Evolutionary conservation across 768 basidiomycete genomes (phyloP), one percentile per base, ranked within the genome.

Genomic region (Lyophyllum decastes): DNA sequence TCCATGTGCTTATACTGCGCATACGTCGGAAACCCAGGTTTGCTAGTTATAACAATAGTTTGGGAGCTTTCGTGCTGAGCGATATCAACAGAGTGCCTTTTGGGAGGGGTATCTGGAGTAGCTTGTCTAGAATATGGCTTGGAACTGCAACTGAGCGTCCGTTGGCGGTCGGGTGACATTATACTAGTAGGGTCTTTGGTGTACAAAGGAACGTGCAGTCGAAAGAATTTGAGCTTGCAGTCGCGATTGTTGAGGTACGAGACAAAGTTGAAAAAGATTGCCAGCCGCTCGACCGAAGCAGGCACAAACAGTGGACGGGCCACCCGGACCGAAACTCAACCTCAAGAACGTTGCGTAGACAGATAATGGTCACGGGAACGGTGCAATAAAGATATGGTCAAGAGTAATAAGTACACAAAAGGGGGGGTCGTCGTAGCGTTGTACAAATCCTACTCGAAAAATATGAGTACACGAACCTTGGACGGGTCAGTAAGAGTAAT

Each of bases 1-100:
- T 89, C 83, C 64, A 88, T 78, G 35, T 73, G 68, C 48, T 84
- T 80, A 72, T 87, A 91, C 49, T 83, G 81, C 9, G 74, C 77
- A 55, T 82, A 82, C 3, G 85, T 81, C 1, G 89, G 89, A 57
- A 89, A 84, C 1, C 87, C 87, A 19, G 78, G 66, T 34, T 63
- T 65, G 43, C 64, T 66, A 38, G 58, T 49, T 4, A 33, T 54
- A 1, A 58, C 49, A 21, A 50, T 27, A 24, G 54, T 24, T n/a
- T 57, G 59, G 38, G 55, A 27, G 22, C 48, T 38, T 22, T 63
- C 54, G 16, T 49, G 22, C 35, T 41, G 45, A 25, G 61, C 59
- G 47, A 51, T 34, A 33, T 59, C 52, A 35, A 27, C 30, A 56
- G 58, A 47, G 6, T 35, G 49, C 43, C n/a, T 49, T 43, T 51